Base-by-base conservation (phyloP, 768 basidiomycete genomes). In the Gloeopeniophorella convolvens region DNA sequence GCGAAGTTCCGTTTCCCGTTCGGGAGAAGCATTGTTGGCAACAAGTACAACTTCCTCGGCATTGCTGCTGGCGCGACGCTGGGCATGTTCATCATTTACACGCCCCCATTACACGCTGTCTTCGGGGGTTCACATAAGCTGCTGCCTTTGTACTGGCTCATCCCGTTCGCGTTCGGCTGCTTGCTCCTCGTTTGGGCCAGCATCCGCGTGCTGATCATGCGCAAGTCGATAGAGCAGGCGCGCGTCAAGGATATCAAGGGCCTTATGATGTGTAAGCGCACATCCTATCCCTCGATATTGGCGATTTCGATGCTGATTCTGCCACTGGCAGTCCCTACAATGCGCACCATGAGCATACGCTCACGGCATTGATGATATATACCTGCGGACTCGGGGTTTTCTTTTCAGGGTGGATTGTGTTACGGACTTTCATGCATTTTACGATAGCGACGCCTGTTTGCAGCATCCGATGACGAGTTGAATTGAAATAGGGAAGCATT, bases 1-100 rank as follows among this genome's bases (percentile, higher is more conserved):
- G 80, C 81, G 24, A 74, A 70, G 50, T 74, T 82, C 59, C 70
- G 72, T 9, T 76, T 72, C 64, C 83, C 83, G n/a, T 84, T 85
- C 66, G 82, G 82, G 43, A 69, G 64, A 40, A 71, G 69, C 26
- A 69, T 74, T 33, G 62, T 83, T 42, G 69, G 72, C 39, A 85
- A 85, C 68, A 71, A 71, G 54, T 81, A 74, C 67, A 85, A 83
- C 65, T 83, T 85, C 53, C 66, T 68, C 26, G 82, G 81, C 15
- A 82, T 85, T 51, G 30, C 82, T 20, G 76, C 68, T 0, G 82
- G 82, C 12, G 82, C 79, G 12, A 74, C 73, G 45, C 68, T 85
- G 12, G 80, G 79, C 39, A 79, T 84, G 67, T 82, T 83, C 62
- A 74, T 83, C 59, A 70, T 83, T 56, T 85, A 85, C 63, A 80